Conservation (phyloP, 805 yeast genomes). For the Nakazawaea wyomingensis region DNA sequence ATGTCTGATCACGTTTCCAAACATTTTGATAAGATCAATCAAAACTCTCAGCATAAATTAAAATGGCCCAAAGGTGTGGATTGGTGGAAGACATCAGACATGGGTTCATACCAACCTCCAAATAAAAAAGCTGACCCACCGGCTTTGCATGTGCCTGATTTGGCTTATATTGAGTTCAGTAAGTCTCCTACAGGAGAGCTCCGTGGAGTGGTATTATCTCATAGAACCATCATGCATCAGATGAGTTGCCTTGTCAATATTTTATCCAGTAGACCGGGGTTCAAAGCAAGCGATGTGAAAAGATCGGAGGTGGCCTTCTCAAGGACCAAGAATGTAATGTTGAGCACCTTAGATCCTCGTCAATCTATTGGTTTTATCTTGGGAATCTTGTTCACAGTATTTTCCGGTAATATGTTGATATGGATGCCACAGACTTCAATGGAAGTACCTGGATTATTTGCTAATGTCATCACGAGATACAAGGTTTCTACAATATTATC, state of each 20-base stretch:
- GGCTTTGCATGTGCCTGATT: constrained; percentile 66
- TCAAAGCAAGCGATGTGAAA: constrained; percentile 36
- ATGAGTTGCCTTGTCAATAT: constrained; percentile 72
- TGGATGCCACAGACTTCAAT: constrained; percentile 68
- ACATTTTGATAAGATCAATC: constrained; percentile 60
- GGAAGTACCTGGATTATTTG: constrained; percentile 82
- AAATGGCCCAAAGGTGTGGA: constrained; percentile 71
- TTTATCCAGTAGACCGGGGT: constrained; percentile 53
- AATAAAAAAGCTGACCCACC: constrained; percentile 57
- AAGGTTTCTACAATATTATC: constrained; percentile 72
- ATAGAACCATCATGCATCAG: constrained; percentile 82
- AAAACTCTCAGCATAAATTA: constrained; percentile 37
- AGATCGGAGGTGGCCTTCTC: constrained; percentile 46
- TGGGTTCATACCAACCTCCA: constrained; percentile 63
- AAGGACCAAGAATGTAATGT: constrained; percentile 46
- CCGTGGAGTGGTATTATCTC: constrained; percentile 91
- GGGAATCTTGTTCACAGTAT: constrained; percentile 77
- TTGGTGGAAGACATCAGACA: constrained; percentile 81
- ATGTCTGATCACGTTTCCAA: constrained; percentile 77
- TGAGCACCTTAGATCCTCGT: constrained; percentile 63
- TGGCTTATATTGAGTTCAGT: constrained; percentile 91
- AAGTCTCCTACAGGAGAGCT: constrained; percentile 87
- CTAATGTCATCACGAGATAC: constrained; percentile 66
- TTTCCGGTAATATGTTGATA: constrained; percentile 74
- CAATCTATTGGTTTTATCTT: constrained; percentile 82